These are phyloP conservation scores for Boechera stricta DNA, from an alignment of 345 rosid genomes.

Conservation along the genomic window DNA sequence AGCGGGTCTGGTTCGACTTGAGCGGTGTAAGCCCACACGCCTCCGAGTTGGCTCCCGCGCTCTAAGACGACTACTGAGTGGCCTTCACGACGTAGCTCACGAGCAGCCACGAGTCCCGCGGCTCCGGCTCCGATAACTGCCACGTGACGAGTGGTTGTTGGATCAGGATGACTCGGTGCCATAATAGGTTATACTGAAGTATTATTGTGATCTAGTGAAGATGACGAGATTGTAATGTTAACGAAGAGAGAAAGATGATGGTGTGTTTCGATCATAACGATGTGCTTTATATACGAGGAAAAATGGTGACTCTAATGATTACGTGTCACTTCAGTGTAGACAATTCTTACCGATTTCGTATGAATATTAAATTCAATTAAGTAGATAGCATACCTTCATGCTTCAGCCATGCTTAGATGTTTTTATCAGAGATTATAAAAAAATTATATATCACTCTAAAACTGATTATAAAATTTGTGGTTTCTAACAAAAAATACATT, in stretches of 20 bases:
- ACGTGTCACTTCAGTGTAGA: slow-evolving; percentile 38
- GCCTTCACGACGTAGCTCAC: slow-evolving; percentile 84
- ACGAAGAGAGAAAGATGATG: slow-evolving; percentile 31
- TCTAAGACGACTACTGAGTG: slow-evolving; percentile 80
- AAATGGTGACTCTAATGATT: not conserved
- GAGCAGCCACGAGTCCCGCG: slow-evolving; percentile 80
- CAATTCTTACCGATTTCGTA: slow-evolving; percentile 10
- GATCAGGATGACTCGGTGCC: slow-evolving; percentile 24
- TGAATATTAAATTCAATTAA: slow-evolving; percentile 1
- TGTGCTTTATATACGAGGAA: slow-evolving; percentile 32
- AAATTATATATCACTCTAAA: not conserved
- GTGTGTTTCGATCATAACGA: slow-evolving; percentile 36
- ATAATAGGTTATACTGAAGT: slow-evolving; percentile 19
- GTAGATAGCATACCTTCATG: slow-evolving; percentile 16
- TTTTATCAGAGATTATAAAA: not conserved
- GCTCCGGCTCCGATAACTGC: slow-evolving; percentile 94
- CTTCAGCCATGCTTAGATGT: not conserved
- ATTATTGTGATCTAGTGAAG: slow-evolving; percentile 21
- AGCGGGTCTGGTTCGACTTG: slow-evolving; percentile 73
- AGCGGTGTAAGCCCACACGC: slow-evolving; percentile 83
- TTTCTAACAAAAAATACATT: not conserved
- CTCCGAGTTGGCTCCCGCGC: slow-evolving; percentile 66
- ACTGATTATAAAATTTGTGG: not conserved
- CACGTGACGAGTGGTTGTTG: slow-evolving; percentile 51
- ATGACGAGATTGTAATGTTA: slow-evolving; percentile 23